Conservation (phyloP, 2,329 filamentous ascomycete species). For the Alternaria sp. region DNA sequence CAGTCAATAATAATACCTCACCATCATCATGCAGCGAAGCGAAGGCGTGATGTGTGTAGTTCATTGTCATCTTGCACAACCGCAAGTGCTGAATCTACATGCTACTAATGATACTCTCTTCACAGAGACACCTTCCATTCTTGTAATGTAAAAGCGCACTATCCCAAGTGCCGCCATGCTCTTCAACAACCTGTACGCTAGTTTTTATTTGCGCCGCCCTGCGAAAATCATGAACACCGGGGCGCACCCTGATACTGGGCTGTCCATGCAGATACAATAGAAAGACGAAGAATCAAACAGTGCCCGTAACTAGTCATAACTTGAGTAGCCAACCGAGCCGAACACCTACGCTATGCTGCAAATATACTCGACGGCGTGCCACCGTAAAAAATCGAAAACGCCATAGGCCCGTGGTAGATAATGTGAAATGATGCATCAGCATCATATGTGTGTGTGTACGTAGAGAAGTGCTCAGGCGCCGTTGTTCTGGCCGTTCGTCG, state of each 20-base stretch:
- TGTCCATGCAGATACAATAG: slow-evolving; percentile 29
- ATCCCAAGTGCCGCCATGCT: slow-evolving; percentile 24
- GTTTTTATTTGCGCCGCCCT: slow-evolving; percentile 27
- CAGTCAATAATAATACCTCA: neutral
- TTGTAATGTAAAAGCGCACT: slow-evolving; percentile 14
- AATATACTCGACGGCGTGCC: slow-evolving; percentile 28
- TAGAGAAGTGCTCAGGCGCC: slow-evolving; percentile 15
- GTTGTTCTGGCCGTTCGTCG: slow-evolving; percentile 36
- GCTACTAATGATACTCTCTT: slow-evolving; percentile 12
- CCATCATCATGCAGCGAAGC: neutral
- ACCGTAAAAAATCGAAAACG: slow-evolving; percentile 29
- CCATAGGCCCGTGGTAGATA: slow-evolving; percentile 21
- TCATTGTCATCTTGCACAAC: slow-evolving; percentile 8
- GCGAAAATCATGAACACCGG: slow-evolving; percentile 22
- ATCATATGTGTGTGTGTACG: slow-evolving; percentile 2
- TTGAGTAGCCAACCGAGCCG: slow-evolving; percentile 29
- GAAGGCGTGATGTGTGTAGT: neutral
- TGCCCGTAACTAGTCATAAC: slow-evolving; percentile 23
- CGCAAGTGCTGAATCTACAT: slow-evolving; percentile 7
- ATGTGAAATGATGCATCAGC: slow-evolving; percentile 1
- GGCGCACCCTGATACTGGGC: slow-evolving; percentile 10
- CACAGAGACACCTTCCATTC: slow-evolving; percentile 9
- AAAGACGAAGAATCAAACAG: slow-evolving; percentile 15
- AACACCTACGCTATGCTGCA: slow-evolving; percentile 47
- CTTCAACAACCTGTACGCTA: slow-evolving; percentile 18